Evolutionary conservation across 2,329 filamentous ascomycete species (phyloP), one percentile per base, ranked within the genome.

Genomic region (Hypoxylon sp.): DNA sequence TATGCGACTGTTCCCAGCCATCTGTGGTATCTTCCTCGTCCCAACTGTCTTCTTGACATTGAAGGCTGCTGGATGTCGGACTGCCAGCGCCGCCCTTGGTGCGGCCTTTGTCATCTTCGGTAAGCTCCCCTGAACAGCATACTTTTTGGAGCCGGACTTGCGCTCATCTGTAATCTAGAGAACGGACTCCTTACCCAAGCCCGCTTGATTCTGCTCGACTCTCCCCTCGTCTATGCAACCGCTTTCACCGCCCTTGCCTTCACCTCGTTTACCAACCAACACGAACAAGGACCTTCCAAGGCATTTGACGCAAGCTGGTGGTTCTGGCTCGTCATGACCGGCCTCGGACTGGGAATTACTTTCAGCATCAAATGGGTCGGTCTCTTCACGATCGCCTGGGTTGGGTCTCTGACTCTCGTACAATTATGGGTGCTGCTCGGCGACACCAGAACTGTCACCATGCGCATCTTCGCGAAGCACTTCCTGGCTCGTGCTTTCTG

Each of bases 301-400:
- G 94, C 95, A 17, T 99, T 99, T 79, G 82, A 88, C 66, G 84
- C 90, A 7, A 88, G 87, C 70, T 99, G 95, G 95, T 99, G 95
- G 95, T 97, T 98, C 79, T 99, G 95, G 94, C 84, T 99, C 51
- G 83, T 84, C 55, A 87, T 91, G 73, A 96, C 91, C 40, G 95
- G 95, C 68, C 79, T 99, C 38, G 90, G 89, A 31, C 82, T 99
- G 47, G 95, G 95, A 62, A 88, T 94, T 47, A 98, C 95, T 6
- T 86, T 88, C 61, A 98, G 94, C 78, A 93, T 98, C 71, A 99
- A 99, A 81, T 99, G 95, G 95, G 95, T 99, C 71, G 95, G 95
- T 47, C 83, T 99, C 48, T 98, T 99, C 81, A 99, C 95, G 63
- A 97, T 97, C 75, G 95, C 94, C 45, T 99, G 95, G 95, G 92